These are phyloP conservation scores for Triticum timopheevii DNA, from an alignment of 176 grass and related monocot species.

Conservation along the genomic window DNA sequence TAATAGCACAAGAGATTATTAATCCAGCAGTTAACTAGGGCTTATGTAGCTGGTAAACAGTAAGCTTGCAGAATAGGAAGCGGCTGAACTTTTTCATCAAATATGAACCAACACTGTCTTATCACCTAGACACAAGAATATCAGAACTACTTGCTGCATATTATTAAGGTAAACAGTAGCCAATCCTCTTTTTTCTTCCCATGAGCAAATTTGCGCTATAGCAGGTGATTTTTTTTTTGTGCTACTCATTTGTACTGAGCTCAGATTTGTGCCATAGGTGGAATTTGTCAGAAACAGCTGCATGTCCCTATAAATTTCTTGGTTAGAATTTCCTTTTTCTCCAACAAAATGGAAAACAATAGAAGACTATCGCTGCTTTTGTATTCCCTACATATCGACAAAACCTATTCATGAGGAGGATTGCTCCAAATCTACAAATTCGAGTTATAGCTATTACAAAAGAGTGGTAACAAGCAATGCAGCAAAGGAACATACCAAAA, in stretches of 20 bases:
- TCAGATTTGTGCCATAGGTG: not conserved
- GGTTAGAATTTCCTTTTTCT: not conserved
- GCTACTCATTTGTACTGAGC: not conserved
- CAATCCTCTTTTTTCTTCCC: not conserved
- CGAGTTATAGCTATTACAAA: not conserved
- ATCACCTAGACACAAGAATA: not conserved
- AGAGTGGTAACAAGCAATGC: not conserved
- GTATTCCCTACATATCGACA: not conserved
- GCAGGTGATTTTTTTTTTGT: not conserved
- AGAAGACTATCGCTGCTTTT: not conserved
- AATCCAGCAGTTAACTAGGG: slow-evolving; percentile 1
- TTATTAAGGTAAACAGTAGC: not conserved
- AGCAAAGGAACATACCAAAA: not conserved
- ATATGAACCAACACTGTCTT: not conserved
- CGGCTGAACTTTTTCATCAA: not conserved
- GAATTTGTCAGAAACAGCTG: not conserved
- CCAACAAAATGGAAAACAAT: not conserved
- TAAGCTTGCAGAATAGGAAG: not conserved
- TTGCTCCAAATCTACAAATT: not conserved
- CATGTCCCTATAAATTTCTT: not conserved
- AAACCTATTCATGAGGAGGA: not conserved
- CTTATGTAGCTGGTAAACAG: not conserved
- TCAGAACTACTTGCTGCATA: not conserved
- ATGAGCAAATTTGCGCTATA: not conserved
- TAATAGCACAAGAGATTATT: slow-evolving; percentile 13